phyloP scores from a whole-genome alignment of 1,284 basidiomycete genomes.

The Ustilago xerochloae region DNA sequence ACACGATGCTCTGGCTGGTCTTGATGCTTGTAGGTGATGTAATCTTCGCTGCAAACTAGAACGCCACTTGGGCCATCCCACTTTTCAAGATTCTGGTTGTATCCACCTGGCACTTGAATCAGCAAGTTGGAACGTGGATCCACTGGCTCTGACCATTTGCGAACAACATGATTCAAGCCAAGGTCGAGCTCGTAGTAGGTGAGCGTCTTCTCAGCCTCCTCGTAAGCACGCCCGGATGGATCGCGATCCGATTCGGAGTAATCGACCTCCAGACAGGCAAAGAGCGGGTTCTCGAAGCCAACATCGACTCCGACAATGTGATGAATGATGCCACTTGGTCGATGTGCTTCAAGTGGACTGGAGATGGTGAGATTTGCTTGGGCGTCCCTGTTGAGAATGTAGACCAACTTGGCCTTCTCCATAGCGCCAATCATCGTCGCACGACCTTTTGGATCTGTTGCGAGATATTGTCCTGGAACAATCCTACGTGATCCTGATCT shows the following conservation, averaged over 20 bases:
- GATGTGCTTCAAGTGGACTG: conserved; percentile 66
- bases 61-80: conserved; percentile 68
- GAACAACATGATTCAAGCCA: conserved; percentile 67
- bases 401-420: conserved; percentile 66
- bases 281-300: conserved; percentile 66
- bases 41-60: conserved; percentile 66
- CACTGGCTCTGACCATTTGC: conserved; percentile 65
- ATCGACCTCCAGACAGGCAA: conserved; percentile 66
- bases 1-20: conserved; percentile 63
- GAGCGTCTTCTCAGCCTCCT: conserved; percentile 57
- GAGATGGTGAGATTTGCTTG: conserved; percentile 67
- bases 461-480: conserved; percentile 66
- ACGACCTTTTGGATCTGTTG: conserved; percentile 66
- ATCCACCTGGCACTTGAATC: conserved; percentile 66
- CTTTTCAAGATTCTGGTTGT: conserved; percentile 63
- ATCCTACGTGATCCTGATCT: conserved; percentile 64
- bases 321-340: conserved; percentile 61
- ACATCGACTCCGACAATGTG: conserved; percentile 66
- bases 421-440: conserved; percentile 66
- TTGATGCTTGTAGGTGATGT: conserved; percentile 66
- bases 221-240: conserved; percentile 59
- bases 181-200: conserved; percentile 68
- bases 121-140: conserved; percentile 59
- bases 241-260: conserved; percentile 66
- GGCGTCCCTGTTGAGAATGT: conserved; percentile 65